Percentiles rank a stretch among this genome's conserved stretches.
Conservation (phyloP, 1,284 basidiomycete species). For the Sphagnurus paluster region DNA sequence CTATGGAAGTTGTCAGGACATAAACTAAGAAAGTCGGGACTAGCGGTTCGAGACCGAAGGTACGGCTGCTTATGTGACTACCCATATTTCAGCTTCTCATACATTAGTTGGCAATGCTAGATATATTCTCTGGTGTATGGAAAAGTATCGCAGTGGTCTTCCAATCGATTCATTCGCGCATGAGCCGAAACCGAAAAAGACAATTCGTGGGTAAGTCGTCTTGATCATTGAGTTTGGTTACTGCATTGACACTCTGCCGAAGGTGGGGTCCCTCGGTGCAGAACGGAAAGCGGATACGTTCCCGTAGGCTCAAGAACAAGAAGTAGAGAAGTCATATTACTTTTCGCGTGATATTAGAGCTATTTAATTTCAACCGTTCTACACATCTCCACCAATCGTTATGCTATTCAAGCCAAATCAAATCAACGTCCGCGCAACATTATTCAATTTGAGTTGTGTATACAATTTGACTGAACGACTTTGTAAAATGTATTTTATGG, state of each 20-base stretch:
- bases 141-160: conserved; percentile 66
- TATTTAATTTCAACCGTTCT: background rate
- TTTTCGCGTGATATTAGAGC: no score
- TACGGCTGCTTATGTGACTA: conserved; percentile 27
- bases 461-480: no score
- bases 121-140: conserved; percentile 82
- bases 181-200: conserved; percentile 67
- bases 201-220: conserved; percentile 66
- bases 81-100: background rate
- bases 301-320: conserved; percentile 46
- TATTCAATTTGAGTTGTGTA: no score
- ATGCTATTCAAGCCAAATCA: background rate
- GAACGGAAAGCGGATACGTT: conserved; percentile 73
- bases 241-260: conserved; percentile 10
- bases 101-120: conserved; percentile 33
- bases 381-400: no score
- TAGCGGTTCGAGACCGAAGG: conserved; percentile 69
- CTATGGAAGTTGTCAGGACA: conserved; percentile 64
- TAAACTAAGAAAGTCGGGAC: conserved; percentile 63
- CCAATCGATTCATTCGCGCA: conserved; percentile 63
- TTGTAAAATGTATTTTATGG: no score
- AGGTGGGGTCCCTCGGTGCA: conserved; percentile 68
- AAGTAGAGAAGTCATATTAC: conserved; percentile 17
- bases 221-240: background rate
- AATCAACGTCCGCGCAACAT: no score